Conservation (phyloP, 208 protist genomes). For the Trypanosoma cruzi region DNA sequence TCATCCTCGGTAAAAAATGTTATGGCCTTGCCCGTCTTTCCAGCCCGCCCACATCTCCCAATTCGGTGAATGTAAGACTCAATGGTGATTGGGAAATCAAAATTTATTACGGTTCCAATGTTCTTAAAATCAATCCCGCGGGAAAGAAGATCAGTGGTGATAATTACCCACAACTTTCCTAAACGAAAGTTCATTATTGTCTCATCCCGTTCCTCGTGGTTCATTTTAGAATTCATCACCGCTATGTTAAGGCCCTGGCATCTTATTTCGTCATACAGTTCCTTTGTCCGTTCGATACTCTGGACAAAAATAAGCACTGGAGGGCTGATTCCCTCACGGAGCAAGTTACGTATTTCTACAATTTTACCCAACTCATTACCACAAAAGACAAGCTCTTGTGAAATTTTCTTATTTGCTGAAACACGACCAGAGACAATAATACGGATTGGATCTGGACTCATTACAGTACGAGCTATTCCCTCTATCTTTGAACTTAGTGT, state of each 20-base stretch:
- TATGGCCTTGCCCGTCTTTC: conserved; percentile 88
- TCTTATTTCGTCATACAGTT: conserved; percentile 96
- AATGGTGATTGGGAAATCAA: conserved; percentile 96
- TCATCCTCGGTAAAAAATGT: conserved; percentile 98
- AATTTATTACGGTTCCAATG: conserved; percentile 98
- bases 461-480: conserved; percentile 84
- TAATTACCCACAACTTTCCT: conserved; percentile 96
- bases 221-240: conserved; percentile 91
- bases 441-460: conserved; percentile 91
- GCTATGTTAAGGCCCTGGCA: conserved; percentile 86
- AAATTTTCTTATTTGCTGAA: conserved; percentile 74
- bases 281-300: conserved; percentile 96
- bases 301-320: conserved; percentile 98
- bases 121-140: conserved; percentile 98
- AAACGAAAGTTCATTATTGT: conserved; percentile 95
- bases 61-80: conserved; percentile 98
- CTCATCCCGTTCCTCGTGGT: conserved; percentile 90
- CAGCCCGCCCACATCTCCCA: conserved; percentile 92
- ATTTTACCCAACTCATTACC: conserved; percentile 97
- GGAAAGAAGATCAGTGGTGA: conserved; percentile 97
- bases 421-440: conserved; percentile 93
- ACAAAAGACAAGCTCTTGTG: conserved; percentile 95
- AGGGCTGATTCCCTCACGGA: conserved; percentile 92
- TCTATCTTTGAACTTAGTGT: conserved; percentile 95
- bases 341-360: conserved; percentile 94